Evolutionary conservation across 2,329 filamentous ascomycete species (phyloP), one percentile per base, ranked within the genome.

Genomic region (Cryphonectria carpinicola): DNA sequence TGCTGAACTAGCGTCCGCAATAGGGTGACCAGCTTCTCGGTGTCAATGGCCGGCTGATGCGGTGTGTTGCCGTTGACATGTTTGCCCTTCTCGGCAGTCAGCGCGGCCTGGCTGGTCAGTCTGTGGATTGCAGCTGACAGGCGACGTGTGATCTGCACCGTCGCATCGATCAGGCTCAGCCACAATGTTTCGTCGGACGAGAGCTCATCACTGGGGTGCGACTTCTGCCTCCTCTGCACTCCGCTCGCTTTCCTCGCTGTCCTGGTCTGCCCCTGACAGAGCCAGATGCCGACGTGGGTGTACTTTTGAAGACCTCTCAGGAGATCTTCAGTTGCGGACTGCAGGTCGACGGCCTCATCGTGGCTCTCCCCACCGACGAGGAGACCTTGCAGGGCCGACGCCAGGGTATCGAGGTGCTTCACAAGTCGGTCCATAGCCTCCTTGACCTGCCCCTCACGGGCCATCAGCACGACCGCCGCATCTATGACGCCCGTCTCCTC

Each of bases 401-500:
- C 92, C 0, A 99, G 84, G 0, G 92, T 95, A 52, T 87, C 86
- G 37, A 99, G 81, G 77, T 99, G 95, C 74, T 86, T 88, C n/a
- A 93, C 88, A 32, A 99, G 86, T 64, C 96, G 89, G 69, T 90
- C 87, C 92, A 99, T 97, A 7, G 94, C 96, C 75, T 92, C 88
- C 72, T 89, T 88, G 17, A 95, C 87, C 76, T 96, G 90, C 0
- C 97, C 96, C 78, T 98, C 94, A 71, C 93, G 89, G 54, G 94
- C 93, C 86, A 99, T 92, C 13, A 99, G 85, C 1, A 97, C 89
- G 8, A 99, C 93, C 0, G 94, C 95, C 5, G 95, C 97, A 82
- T 99, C 96, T 62, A 99, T 89, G 6, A 96, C 93, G 0, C 95
- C 95, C 58, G 91, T 94, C 73, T 92, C 89, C 80, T 99, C 97